Conservation (phyloP, 75 land plant species). For the Cryptomeria japonica region DNA sequence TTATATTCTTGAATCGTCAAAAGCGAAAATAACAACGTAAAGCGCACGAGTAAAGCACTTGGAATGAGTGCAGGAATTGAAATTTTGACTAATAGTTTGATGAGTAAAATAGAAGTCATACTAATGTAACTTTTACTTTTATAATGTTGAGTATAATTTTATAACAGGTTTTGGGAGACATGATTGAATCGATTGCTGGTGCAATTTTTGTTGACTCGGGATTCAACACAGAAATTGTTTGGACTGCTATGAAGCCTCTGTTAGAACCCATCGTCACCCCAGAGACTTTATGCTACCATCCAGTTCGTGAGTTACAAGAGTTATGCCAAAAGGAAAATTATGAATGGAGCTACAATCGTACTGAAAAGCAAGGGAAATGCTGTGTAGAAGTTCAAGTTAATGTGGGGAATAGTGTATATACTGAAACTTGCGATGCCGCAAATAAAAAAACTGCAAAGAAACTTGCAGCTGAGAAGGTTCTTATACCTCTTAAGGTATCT, state of each 20-base stretch:
- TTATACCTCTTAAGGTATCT: constrained; percentile 39
- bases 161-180: constrained; percentile 77
- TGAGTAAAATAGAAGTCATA: not conserved
- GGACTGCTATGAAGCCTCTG: constrained; percentile 68
- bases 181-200: constrained; percentile 91
- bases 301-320: constrained; percentile 62
- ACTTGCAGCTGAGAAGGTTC: constrained; percentile 47
- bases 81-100: not conserved
- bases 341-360: not conserved
- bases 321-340: constrained; percentile 38
- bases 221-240: constrained; percentile 60
- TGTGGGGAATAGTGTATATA: constrained; percentile 7
- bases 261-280: constrained; percentile 81
- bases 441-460: constrained; percentile 50
- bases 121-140: not conserved
- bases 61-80: not conserved
- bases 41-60: not conserved
- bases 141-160: not conserved
- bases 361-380: constrained; percentile 14
- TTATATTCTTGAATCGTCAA: not conserved
- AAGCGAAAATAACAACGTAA: not conserved
- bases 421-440: constrained; percentile 16
- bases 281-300: constrained; percentile 57
- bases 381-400: constrained; percentile 36
- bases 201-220: constrained; percentile 79